Evolutionary conservation across 768 basidiomycete genomes (phyloP).

Genomic region (Imleria badia): DNA sequence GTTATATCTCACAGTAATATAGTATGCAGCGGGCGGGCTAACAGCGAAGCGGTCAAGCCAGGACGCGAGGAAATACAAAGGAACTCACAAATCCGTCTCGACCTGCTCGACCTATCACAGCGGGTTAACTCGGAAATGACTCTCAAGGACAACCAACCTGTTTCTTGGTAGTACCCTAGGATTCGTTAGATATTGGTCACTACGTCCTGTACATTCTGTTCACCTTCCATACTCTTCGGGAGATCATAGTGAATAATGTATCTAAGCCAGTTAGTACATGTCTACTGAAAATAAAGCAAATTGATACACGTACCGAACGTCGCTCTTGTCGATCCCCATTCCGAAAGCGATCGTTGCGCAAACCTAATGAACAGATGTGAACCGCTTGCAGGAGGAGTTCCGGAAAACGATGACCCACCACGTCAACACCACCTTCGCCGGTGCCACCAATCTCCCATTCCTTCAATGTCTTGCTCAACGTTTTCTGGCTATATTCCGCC

Average conservation of each 20-base stretch:
- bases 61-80: not conserved
- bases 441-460: conserved; percentile 61
- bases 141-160: conserved; percentile 44
- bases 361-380: conserved; percentile 42
- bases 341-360: conserved; percentile 85
- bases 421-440: conserved; percentile 56
- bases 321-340: conserved; percentile 82
- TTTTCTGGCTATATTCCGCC: conserved; percentile 37
- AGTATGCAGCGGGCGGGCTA: conserved; percentile 80
- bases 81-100: conserved; percentile 68
- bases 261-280: conserved; percentile 30
- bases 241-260: conserved; percentile 83
- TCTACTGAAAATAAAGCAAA: not conserved
- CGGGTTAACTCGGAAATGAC: conserved; percentile 1
- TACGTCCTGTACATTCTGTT: not conserved
- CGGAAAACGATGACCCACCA: conserved; percentile 42
- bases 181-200: not conserved
- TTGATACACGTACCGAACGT: conserved; percentile 52
- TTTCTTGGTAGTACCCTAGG: conserved; percentile 84
- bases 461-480: conserved; percentile 51
- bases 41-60: not conserved
- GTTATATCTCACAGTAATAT: conserved; percentile 64
- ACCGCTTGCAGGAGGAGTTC: not conserved
- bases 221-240: conserved; percentile 82
- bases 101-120: conserved; percentile 64